Conservation (phyloP, 345 rosid species). For the Carallia brachiata region DNA sequence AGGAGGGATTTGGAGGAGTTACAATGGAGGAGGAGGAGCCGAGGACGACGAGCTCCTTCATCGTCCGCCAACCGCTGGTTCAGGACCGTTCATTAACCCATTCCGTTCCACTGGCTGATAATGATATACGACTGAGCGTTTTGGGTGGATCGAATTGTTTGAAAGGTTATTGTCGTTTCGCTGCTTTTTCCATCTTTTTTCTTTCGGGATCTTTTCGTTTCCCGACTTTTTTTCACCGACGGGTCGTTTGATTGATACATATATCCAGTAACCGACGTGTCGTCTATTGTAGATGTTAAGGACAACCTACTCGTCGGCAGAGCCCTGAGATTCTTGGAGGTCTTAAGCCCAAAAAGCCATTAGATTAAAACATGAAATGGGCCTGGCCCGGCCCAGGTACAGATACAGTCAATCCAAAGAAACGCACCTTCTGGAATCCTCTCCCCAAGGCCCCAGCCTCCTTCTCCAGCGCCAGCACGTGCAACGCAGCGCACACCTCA, state of each 20-base stretch:
- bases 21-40: conserved; percentile 50
- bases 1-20: conserved; percentile 21
- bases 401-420: neutral
- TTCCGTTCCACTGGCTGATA: neutral
- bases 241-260: too few relatives aligned
- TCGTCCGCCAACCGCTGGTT: conserved; percentile 45
- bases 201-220: too few relatives aligned
- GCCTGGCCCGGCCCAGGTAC: neutral
- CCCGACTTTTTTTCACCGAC: too few relatives aligned
- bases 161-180: conserved; percentile 44
- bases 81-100: neutral
- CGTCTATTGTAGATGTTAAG: too few relatives aligned
- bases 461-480: neutral
- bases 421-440: conserved; percentile 9
- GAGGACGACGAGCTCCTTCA: conserved; percentile 61
- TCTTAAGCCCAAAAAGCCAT: neutral
- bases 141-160: conserved; percentile 50
- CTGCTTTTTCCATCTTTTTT: too few relatives aligned
- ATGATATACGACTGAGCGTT: neutral
- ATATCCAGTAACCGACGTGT: too few relatives aligned
- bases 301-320: too few relatives aligned
- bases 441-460: neutral
- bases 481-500: neutral
- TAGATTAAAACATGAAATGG: neutral
- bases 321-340: too few relatives aligned